Conservation (phyloP, 2,329 filamentous ascomycete species). For the Ophiostoma sp. region DNA sequence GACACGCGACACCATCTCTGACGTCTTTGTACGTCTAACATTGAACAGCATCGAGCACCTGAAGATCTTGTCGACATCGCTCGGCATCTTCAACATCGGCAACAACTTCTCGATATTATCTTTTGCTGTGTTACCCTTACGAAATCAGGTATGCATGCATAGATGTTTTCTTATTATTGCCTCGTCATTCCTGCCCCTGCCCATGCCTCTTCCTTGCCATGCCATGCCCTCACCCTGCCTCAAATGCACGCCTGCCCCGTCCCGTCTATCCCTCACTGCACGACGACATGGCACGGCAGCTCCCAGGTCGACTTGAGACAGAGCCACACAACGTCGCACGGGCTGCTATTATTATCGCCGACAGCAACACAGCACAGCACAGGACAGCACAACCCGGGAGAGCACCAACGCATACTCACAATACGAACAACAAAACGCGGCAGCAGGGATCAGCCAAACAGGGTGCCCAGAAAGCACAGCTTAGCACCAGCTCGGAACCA, state of each 20-base stretch:
- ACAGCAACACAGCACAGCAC: neutral
- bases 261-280: neutral
- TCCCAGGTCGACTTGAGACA: neutral
- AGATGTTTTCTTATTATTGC: neutral
- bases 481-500: neutral
- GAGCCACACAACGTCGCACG: neutral
- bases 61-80: neutral
- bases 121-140: neutral
- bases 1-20: neutral
- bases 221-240: neutral
- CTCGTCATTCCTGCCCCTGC: neutral
- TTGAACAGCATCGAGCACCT: no score
- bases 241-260: neutral
- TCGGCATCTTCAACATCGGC: neutral
- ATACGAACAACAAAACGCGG: neutral
- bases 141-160: neutral
- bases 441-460: neutral
- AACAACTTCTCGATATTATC: neutral
- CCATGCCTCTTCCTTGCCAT: neutral
- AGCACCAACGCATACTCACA: neutral
- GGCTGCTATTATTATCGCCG: conserved; percentile 9
- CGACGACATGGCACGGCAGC: neutral
- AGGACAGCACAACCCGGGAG: neutral
- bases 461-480: no score
- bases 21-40: neutral